Evolutionary conservation across 768 basidiomycete species (phyloP), one percentile per base, ranked within the genome.

Genomic region (Boletellus emodensis): DNA sequence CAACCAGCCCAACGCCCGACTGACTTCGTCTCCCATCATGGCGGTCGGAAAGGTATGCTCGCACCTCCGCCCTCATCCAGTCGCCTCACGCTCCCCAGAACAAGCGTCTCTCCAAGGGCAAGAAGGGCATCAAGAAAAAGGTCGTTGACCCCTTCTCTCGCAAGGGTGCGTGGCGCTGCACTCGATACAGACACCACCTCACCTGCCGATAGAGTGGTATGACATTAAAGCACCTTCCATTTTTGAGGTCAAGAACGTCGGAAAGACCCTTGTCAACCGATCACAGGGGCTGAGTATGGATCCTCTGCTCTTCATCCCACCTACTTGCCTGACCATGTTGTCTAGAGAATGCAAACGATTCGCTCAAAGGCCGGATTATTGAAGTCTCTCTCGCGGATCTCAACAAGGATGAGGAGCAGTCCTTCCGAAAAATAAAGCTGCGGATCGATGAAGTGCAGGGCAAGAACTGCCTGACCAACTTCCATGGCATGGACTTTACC

Each of bases 111-210:
- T 94, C 93, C 44, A 96, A 96, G 79, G 93, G 93, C 65, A 94
- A 94, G 83, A 94, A 94, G 80, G 93, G 92, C 71, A 86, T 97
- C 80, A 99, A 99, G 93, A 99, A 98, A 81, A 96, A 98, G 86
- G 94, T 96, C 71, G 93, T 99, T 57, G 96, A 99, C 82, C 94
- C 96, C 58, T 96, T 99, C 88, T 87, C 95, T 60, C 87, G 96
- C 80, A 99, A 99, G 78, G 95, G 95, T 94, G 63, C 59, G 64
- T 52, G 13, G 35, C 18, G 51, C 22, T 55, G 44, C 43, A 40
- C 51, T 32, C 32, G 5, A 22, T n/a, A 7, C 10, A 20, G 32
- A 6, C 36, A 3, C 4, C 28, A 36, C 39, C 51, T 46, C 46
- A 64, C 34, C 32, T 17, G 17, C 37, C 12, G 33, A 24, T n/a